Conservation (phyloP, 176 grass and related monocot species). For the Oryza punctata region DNA sequence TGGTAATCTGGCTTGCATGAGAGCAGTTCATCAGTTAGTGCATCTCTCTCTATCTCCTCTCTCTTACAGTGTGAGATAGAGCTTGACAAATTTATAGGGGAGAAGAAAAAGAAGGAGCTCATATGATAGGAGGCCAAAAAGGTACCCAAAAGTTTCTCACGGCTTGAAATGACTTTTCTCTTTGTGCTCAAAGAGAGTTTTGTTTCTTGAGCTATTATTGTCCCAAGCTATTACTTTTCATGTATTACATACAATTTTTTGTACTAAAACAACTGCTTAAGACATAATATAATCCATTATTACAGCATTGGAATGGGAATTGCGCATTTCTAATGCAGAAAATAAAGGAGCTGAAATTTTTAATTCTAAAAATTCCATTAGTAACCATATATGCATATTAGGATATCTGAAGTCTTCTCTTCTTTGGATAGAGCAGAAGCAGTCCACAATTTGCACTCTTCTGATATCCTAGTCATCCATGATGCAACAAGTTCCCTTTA, state of each 20-base stretch:
- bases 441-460: constrained; percentile 5
- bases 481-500: background rate
- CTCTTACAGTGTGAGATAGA: constrained; percentile 24
- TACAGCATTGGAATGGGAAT: background rate
- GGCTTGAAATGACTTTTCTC: constrained; percentile 17
- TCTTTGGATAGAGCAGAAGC: background rate
- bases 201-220: background rate
- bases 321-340: background rate
- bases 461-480: constrained; percentile 35
- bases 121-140: constrained; percentile 46
- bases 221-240: background rate
- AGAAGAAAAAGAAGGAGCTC: background rate
- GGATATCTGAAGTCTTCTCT: background rate
- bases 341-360: background rate
- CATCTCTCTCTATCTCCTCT: constrained; percentile 22
- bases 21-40: constrained; percentile 39
- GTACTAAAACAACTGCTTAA: background rate
- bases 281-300: background rate
- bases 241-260: background rate
- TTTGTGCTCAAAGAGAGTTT: constrained; percentile 7
- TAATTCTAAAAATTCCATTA: background rate
- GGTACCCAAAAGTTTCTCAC: constrained; percentile 37
- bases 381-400: background rate
- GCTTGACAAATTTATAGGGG: constrained; percentile 48
- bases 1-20: constrained; percentile 19